Base-by-base conservation (phyloP, 129 eudicot species). In the Ambrosia trifida region DNA sequence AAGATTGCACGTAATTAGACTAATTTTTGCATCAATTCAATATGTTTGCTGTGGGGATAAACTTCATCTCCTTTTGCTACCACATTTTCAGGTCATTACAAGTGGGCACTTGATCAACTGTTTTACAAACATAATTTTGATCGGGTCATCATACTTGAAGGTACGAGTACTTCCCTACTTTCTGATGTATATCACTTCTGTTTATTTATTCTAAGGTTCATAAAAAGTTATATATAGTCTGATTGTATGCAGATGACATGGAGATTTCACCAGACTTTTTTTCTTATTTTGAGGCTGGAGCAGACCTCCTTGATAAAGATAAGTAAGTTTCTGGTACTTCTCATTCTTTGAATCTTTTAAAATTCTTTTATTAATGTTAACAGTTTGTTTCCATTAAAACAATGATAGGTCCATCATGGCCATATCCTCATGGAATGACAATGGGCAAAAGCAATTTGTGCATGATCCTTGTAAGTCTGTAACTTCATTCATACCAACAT, bases 351-450 rank as follows among this genome's bases (percentile, higher is more conserved):
- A 2, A 24, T 70, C 2, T 56, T 18, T 49, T n/a, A 8, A 7
- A 5, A 18, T 50, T 19, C 8, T 19, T 70, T 1, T 30, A 38
- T 54, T 9, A 32, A 16, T 17, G 7, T 50, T 64, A 4, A 36
- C 45, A 43, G 66, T 33, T 69, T 49, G 60, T 7, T 66, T 56
- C 62, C 12, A 24, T 50, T 45, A 20, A 32, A 64, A 68, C 24
- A 33, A 49, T 66, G 43, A 59, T 60, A 78, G 84, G 78, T 80
- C 88, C 78, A 67, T 92, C 69, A 85, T 94, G 91, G 99, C 99
- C 63, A 85, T 94, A 56, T 94, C 99, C 38, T 94, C 97, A 11
- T 94, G 99, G 99, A 94, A 94, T 78, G 99, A 94, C 83, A 94
- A 90, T 73, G 99, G 99, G 45, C 99, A 94, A 75, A 84, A 72